A percentile compares a stretch with the other conserved stretches of the same genome.
phyloP scores from a whole-genome alignment of 306 rosid genomes.

The Cucurbita maxima region DNA sequence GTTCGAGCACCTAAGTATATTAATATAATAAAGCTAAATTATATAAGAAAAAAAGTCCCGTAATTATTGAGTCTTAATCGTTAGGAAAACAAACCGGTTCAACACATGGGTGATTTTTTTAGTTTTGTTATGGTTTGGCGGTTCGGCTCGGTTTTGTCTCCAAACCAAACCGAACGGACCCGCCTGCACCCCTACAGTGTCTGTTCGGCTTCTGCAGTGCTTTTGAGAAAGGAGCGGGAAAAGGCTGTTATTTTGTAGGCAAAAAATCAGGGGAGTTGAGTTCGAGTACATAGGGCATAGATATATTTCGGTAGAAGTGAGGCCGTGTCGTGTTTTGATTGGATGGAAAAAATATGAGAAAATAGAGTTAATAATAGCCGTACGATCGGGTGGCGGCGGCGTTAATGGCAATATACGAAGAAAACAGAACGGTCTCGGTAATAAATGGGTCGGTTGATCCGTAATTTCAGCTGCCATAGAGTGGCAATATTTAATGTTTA shows the following conservation, averaged over 20 bases:
- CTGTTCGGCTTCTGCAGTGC: too few relatives aligned
- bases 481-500: neutral
- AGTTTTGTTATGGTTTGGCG: too few relatives aligned
- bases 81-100: too few relatives aligned
- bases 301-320: neutral
- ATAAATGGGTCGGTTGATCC: slow-evolving; percentile 9
- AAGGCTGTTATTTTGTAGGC: neutral
- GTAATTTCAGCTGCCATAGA: neutral
- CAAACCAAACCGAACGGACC: too few relatives aligned
- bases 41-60: too few relatives aligned
- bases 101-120: too few relatives aligned
- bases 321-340: neutral
- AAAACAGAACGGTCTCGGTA: neutral
- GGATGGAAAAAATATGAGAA: neutral
- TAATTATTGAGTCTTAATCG: too few relatives aligned
- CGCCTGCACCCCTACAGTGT: too few relatives aligned
- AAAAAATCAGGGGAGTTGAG: neutral
- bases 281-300: neutral
- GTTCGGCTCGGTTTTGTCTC: too few relatives aligned
- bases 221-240: too few relatives aligned
- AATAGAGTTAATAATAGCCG: slow-evolving; percentile 1
- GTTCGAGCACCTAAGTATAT: too few relatives aligned
- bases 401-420: neutral
- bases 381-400: neutral
- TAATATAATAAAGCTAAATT: too few relatives aligned